Conservation (phyloP, 169 alveolate species). For the Plasmodium knowlesi region DNA sequence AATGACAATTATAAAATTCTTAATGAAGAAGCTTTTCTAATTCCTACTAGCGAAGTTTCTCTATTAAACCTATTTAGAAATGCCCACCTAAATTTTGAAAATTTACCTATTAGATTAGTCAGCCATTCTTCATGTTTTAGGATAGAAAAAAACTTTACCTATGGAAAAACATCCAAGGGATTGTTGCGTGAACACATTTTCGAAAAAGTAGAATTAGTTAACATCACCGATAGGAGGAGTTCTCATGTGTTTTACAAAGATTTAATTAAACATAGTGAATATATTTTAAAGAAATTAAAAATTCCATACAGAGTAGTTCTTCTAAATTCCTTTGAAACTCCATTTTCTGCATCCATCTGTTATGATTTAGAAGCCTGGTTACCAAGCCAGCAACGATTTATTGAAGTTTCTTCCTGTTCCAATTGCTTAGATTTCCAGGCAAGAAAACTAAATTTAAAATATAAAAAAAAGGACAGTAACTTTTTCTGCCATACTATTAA, state of each 20-base stretch:
- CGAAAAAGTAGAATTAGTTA: slow-evolving; percentile 83
- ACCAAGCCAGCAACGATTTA: slow-evolving; percentile 79
- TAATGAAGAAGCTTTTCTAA: slow-evolving; percentile 83
- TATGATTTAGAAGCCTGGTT: slow-evolving; percentile 84
- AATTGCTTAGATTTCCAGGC: slow-evolving; percentile 84
- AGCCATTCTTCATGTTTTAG: slow-evolving; percentile 83
- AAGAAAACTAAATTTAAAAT: slow-evolving; percentile 74
- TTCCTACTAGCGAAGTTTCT: slow-evolving; percentile 87
- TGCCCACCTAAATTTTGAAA: slow-evolving; percentile 27
- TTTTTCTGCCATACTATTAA: slow-evolving; percentile 78
- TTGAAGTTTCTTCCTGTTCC: slow-evolving; percentile 85
- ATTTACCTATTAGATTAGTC: slow-evolving; percentile 79
- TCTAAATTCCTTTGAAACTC: slow-evolving; percentile 79
- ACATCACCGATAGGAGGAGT: slow-evolving; percentile 69
- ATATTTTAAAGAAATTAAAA: slow-evolving; percentile 73
- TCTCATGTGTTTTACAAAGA: slow-evolving; percentile 74
- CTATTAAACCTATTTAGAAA: slow-evolving; percentile 78
- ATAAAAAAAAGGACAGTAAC: slow-evolving; percentile 48
- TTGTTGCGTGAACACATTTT: slow-evolving; percentile 84
- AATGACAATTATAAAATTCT: slow-evolving; percentile 74
- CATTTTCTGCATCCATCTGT: slow-evolving; percentile 78
- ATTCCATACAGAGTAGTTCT: slow-evolving; percentile 75
- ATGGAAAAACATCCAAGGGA: slow-evolving; percentile 84
- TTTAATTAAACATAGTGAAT: slow-evolving; percentile 82
- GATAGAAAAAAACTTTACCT: slow-evolving; percentile 79